Conservation (phyloP, 345 rosid species). For the Passiflora organensis region DNA sequence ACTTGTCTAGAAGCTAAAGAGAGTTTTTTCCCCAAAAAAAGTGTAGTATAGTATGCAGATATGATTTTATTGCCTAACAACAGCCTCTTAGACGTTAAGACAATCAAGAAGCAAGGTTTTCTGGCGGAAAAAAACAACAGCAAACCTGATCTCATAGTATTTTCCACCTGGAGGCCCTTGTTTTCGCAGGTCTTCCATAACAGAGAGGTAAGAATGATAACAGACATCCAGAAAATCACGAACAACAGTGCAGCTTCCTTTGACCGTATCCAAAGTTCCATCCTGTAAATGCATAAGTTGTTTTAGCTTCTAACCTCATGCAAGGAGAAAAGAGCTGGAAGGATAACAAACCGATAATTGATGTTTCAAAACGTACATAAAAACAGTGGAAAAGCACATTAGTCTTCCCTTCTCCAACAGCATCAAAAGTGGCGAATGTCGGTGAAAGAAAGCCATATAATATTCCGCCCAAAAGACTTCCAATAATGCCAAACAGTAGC, state of each 20-base stretch:
- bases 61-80: neutral
- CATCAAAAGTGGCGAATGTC: conserved; percentile 85
- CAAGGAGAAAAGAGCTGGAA: conserved; percentile 1
- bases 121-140: conserved; percentile 1
- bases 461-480: conserved; percentile 63
- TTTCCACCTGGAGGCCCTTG: conserved; percentile 43
- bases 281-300: conserved; percentile 43
- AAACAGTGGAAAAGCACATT: conserved; percentile 61
- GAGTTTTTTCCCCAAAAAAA: too few species aligned
- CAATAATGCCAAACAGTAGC: conserved; percentile 54
- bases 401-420: conserved; percentile 84
- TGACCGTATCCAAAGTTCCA: conserved; percentile 73
- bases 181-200: conserved; percentile 63
- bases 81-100: neutral
- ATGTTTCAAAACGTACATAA: conserved; percentile 41
- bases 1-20: too few species aligned
- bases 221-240: conserved; percentile 71
- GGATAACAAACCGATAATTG: neutral
- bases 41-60: too few species aligned
- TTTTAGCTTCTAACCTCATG: conserved; percentile 2
- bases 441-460: conserved; percentile 80
- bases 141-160: conserved; percentile 82
- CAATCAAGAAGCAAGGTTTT: neutral
- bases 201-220: conserved; percentile 63
- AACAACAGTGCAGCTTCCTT: conserved; percentile 57